Evolutionary conservation across 1,284 basidiomycete species (phyloP).

Genomic region (Cryptococcus jaspeensis): DNA sequence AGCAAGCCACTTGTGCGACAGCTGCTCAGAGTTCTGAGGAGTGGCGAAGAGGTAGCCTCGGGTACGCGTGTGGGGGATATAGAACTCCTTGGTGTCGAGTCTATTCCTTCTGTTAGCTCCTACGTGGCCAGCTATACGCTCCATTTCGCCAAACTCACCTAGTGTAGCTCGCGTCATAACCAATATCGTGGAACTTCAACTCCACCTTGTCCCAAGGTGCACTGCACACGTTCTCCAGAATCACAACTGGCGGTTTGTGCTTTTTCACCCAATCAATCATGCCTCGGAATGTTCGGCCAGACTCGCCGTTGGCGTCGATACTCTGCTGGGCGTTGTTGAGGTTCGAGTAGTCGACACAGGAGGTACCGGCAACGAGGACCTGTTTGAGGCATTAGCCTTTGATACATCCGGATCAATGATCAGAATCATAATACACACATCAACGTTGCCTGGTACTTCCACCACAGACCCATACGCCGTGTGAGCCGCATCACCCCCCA

Average conservation of each 20-base stretch:
- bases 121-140: not conserved
- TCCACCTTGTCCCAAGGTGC: constrained; percentile 83
- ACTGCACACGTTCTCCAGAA: constrained; percentile 89
- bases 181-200: constrained; percentile 69
- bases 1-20: constrained; percentile 71
- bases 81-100: constrained; percentile 89
- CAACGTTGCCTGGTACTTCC: constrained; percentile 84
- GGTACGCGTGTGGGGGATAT: constrained; percentile 90
- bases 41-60: constrained; percentile 79
- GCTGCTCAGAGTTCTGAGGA: constrained; percentile 45
- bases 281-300: constrained; percentile 81
- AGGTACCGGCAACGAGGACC: constrained; percentile 85
- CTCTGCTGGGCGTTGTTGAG: constrained; percentile 91
- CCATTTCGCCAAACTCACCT: constrained; percentile 45
- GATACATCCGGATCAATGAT: not conserved
- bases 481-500: constrained; percentile 73
- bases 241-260: constrained; percentile 83
- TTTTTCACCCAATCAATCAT: constrained; percentile 91
- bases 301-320: constrained; percentile 82
- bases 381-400: constrained; percentile 2
- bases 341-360: constrained; percentile 94
- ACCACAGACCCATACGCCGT: constrained; percentile 88
- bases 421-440: constrained; percentile 49
- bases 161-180: constrained; percentile 71
- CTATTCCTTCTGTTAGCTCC: constrained; percentile 22